Evolutionary conservation across 768 basidiomycete species (phyloP).

Genomic region (Glaciozyma antarctica): DNA sequence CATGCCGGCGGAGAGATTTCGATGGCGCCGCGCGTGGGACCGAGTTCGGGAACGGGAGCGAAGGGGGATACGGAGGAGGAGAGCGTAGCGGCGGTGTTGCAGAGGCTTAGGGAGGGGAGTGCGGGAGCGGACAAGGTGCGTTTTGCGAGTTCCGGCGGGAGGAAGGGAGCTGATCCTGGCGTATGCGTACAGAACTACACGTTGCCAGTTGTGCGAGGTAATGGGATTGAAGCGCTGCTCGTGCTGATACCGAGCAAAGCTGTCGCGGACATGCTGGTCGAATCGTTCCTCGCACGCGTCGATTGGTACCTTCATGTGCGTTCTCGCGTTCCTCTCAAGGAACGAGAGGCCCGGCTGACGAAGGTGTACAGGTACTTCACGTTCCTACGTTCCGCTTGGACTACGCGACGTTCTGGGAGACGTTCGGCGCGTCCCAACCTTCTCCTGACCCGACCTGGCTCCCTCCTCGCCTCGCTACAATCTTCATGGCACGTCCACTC

Average conservation of each 20-base stretch:
- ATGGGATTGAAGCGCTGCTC: background rate
- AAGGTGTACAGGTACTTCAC: background rate
- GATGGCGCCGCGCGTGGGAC: background rate
- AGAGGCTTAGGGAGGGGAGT: background rate
- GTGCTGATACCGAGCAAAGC: background rate
- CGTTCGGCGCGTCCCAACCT: background rate
- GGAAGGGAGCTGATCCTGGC: background rate
- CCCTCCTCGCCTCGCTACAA: background rate
- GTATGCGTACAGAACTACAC: background rate
- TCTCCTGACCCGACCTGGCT: background rate
- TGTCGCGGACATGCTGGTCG: background rate
- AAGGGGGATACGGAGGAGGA: background rate
- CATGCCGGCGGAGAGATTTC: background rate
- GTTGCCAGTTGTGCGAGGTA: background rate
- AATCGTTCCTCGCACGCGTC: background rate
- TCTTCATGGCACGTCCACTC: background rate
- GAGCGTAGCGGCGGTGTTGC: conserved; percentile 2
- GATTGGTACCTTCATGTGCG: conserved; percentile 1
- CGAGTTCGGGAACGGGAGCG: background rate
- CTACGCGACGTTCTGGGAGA: background rate
- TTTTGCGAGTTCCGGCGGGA: background rate
- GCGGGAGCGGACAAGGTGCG: background rate
- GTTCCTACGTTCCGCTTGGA: background rate
- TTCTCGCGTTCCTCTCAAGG: background rate
- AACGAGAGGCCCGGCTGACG: background rate